phyloP scores from a whole-genome alignment of 2,329 filamentous ascomycete genomes.

The Aspergillus neoniger region DNA sequence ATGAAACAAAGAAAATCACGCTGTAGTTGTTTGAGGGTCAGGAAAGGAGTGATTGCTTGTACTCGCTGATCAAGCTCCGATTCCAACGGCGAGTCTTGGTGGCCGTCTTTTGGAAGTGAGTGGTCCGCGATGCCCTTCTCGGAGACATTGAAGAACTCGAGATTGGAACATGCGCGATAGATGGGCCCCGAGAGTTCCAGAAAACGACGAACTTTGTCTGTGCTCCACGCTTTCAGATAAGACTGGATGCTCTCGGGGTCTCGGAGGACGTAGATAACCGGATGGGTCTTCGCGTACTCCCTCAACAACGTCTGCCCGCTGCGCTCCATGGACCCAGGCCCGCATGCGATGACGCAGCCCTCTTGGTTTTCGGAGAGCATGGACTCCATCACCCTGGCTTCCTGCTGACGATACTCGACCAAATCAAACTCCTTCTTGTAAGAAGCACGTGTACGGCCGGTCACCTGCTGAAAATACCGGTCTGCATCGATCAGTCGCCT shows the following conservation, averaged over 20 bases:
- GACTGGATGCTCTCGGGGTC: conserved; percentile 65
- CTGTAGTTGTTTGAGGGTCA: conserved; percentile 69
- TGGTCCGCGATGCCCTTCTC: conserved; percentile 49
- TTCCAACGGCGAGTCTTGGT: conserved; percentile 30
- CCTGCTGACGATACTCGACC: conserved; percentile 63
- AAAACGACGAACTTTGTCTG: conserved; percentile 59
- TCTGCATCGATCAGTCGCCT: conserved; percentile 70
- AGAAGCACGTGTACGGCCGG: conserved; percentile 61
- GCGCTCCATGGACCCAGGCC: conserved; percentile 67
- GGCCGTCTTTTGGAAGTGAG: conserved; percentile 20
- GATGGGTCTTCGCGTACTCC: conserved; percentile 64
- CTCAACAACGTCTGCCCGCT: conserved; percentile 62
- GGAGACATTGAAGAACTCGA: conserved; percentile 75
- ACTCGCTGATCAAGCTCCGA: conserved; percentile 41
- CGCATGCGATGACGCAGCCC: conserved; percentile 70
- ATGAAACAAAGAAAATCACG: conserved; percentile 70
- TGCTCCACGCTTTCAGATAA: conserved; percentile 61
- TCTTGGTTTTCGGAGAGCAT: conserved; percentile 61
- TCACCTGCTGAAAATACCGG: conserved; percentile 64
- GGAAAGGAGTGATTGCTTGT: conserved; percentile 56
- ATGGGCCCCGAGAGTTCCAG: conserved; percentile 54
- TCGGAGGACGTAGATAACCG: conserved; percentile 70
- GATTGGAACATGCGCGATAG: conserved; percentile 68
- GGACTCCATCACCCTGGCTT: conserved; percentile 62
- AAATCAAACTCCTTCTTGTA: conserved; percentile 66